Evolutionary conservation across 208 protist species (phyloP), one percentile per base, ranked within the genome.

Genomic region (Leishmania aethiopica): DNA sequence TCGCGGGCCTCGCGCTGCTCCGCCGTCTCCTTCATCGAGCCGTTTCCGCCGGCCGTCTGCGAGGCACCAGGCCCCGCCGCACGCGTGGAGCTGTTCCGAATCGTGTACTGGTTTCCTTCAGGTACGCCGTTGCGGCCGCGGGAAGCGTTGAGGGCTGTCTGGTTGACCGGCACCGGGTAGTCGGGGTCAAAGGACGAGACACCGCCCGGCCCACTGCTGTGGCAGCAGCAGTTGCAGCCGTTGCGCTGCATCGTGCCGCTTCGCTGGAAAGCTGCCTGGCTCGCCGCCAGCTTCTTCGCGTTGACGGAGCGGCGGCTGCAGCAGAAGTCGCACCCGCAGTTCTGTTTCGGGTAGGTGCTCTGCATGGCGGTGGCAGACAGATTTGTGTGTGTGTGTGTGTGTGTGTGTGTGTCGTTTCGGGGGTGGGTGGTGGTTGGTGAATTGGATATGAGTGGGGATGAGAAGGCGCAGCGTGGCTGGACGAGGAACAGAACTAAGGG

Each of bases 321-420:
- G 86, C 94, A 97, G 86, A 96, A 97, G 86, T 96, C 92, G 74
- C 94, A 97, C 80, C 95, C 90, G 84, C 94, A 97, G 82, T 96
- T 86, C 66, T 97, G 77, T n/a, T 67, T 76, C 25, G 82, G 82
- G 66, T 86, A 86, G 22, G 78, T 86, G 74, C 82, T 79, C 59
- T 86, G 82, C 77, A 86, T 81, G 53, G 51, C 47, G 2, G 51
- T 93, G 32, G 88, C 84, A 42, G 94, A 95, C 92, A 97, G 94
- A 37, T n/a, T 57, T 19, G 7, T 2, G 28, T 11, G 51, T 62
- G 72, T 40, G 49, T 76, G 7, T 2, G 10, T 53, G 45, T 11
- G 45, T n/a, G 70, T 22, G 70, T 75, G 11, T 59, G 25, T 74
- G 69, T 51, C n/a, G 35, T 66, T 77, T 11, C 49, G 37, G 71